Base-by-base conservation (phyloP, 345 rosid species). In the Trapa bicornis region DNA sequence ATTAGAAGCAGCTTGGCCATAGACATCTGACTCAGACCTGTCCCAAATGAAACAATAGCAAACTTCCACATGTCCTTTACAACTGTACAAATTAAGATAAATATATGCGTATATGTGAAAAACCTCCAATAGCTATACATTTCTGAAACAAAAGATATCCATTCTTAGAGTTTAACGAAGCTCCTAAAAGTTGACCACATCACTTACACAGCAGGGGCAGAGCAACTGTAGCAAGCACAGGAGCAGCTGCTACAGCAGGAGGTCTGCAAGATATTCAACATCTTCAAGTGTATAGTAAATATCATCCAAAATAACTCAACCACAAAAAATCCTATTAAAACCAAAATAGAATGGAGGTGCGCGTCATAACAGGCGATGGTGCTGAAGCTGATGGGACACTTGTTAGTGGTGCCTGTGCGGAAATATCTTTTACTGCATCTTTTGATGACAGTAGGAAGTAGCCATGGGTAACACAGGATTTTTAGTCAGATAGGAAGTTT, bases 1-100 rank as follows among this genome's bases (percentile, higher is more conserved):
- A 79, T 76, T 91, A 8, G 97, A 88, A 69, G 99, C 96, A 52
- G 96, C 97, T 75, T 83, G 87, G 69, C 87, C 96, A 70, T 85
- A 85, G 41, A 78, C 81, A 82, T 80, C 83, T 67, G 79, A 58
- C 37, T 79, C 87, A 56, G 81, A 62, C 80, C 96, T 91, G 86
- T 66, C 61, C 63, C 60, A 43, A 43, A 13, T 43, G 22, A n/a
- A 35, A 22, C 52, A 43, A 11, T 41, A 45, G 52, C 15, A 64
- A 47, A 65, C 14, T 10, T 22, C 12, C 52, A 43, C 47, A 16
- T 13, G 12, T 65, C 29, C n/a, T 1, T 22, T 6, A n/a, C 47
- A 64, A 17, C 32, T 9, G 5, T 12, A 45, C 7, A 36, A 11
- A 2, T 3, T 14, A n/a, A 35, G 3, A 6, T 8, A 29, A 2